Evolutionary conservation across 2,329 filamentous ascomycete species (phyloP), one percentile per base, ranked within the genome.

Genomic region (Calonectria pseudoreteaudii): DNA sequence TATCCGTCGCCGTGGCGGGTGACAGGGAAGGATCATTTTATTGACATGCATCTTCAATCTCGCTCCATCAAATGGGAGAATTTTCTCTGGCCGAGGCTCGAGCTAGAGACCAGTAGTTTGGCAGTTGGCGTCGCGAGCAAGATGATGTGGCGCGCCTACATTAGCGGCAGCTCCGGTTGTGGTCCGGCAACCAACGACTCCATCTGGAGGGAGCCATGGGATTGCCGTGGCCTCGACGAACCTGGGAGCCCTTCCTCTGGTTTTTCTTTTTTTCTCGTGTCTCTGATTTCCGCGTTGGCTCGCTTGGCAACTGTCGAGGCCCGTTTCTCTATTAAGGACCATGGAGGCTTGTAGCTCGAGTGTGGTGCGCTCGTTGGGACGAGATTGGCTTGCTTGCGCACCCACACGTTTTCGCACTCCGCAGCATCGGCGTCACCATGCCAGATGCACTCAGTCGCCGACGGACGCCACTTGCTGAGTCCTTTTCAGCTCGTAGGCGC

Each of bases 101-200:
- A 47, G 50, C 67, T 53, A 73, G 62, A 66, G 58, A 50, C 49
- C 53, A 73, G 69, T 74, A 70, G 74, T 58, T 67, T 70, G 66
- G 62, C 58, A 67, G 66, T 52, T 65, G 60, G 50, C 66, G 60
- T 28, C 38, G 31, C 20, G 52, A 50, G 41, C 60, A 44, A 65
- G 71, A 71, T 58, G 60, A 70, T 68, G 71, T 78, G 76, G 70
- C 68, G 58, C 52, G 47, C 50, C 52, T 53, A 26, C 69, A 52
- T 68, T 73, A 75, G 71, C 67, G 70, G 70, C 52, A 64, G 56
- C 73, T 71, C 70, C 67, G 66, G 65, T 23, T 47, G 26, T 26
- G 60, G 60, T 30, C 44, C 34, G 69, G 73, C 56, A 67, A 76
- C 71, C 66, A 67, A 72, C 28, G 52, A 62, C 56, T 41, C 56